A percentile compares a stretch with the other conserved stretches of the same genome.
Conservation (phyloP, 2,329 filamentous ascomycete species). For the Bipolaris gigantea region DNA sequence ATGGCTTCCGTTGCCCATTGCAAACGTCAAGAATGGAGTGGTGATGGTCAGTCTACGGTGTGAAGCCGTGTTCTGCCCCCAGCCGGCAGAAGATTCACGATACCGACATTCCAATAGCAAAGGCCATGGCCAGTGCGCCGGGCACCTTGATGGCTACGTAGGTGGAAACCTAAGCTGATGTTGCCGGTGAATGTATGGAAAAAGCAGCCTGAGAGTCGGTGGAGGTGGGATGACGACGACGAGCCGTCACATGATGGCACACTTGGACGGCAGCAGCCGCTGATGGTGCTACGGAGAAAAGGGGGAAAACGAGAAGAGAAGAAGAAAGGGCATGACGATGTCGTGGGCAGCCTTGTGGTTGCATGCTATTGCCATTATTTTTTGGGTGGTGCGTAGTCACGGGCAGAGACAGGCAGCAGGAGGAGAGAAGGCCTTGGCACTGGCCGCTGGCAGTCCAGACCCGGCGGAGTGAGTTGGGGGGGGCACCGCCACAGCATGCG, state of each 20-base stretch:
- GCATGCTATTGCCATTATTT: background rate
- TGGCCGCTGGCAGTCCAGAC: background rate
- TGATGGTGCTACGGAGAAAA: background rate
- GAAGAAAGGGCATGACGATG: background rate
- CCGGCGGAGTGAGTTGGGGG: background rate
- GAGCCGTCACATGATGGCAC: background rate
- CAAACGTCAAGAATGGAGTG: conserved; percentile 1
- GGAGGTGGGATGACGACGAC: background rate
- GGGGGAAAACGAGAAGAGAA: background rate
- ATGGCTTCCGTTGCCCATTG: conserved; percentile 9
- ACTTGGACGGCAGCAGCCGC: background rate
- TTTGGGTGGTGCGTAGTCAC: background rate
- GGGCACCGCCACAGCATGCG: conserved; percentile 8
- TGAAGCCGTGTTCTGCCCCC: background rate
- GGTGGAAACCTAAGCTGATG: too few species aligned
- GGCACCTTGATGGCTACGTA: too few species aligned
- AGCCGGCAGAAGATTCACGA: background rate
- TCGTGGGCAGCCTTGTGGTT: conserved; percentile 3
- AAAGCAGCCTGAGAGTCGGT: conserved; percentile 6
- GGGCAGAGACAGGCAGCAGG: background rate
- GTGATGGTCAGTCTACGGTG: conserved; percentile 7
- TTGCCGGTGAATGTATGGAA: background rate
- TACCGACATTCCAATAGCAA: background rate
- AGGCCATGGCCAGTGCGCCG: background rate
- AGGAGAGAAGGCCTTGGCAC: background rate